Conservation (phyloP, 2,329 filamentous ascomycete species). For the Diatrype stigma region DNA sequence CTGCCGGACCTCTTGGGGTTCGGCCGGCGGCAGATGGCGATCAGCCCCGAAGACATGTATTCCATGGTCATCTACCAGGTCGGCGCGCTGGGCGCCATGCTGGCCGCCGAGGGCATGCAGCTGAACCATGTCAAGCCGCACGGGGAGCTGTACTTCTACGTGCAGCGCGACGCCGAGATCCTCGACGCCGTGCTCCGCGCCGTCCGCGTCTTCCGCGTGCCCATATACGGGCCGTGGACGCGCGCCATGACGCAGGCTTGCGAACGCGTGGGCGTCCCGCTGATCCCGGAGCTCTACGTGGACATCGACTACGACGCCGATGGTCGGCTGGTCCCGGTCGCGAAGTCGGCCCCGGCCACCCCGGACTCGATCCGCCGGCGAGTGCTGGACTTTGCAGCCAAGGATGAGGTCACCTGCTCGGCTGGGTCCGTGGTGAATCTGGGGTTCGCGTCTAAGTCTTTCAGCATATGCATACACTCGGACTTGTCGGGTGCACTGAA, state of each 20-base stretch:
- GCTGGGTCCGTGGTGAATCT: slow-evolving; percentile 14
- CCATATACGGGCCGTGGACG: slow-evolving; percentile 22
- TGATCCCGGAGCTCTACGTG: slow-evolving; percentile 16
- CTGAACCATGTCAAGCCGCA: slow-evolving; percentile 62
- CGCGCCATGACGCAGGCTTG: slow-evolving; percentile 17
- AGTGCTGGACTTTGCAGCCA: slow-evolving; percentile 10
- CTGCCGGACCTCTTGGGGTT: slow-evolving; percentile 64
- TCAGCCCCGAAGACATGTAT: slow-evolving; percentile 52
- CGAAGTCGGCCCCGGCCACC: slow-evolving; percentile 13
- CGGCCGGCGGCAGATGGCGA: slow-evolving; percentile 57
- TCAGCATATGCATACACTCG: slow-evolving; percentile 27
- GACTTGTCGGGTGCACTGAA: slow-evolving; percentile 25
- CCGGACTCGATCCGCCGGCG: slow-evolving; percentile 15
- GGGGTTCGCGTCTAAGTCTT: slow-evolving; percentile 18
- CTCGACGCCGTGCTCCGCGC: slow-evolving; percentile 26
- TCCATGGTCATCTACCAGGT: slow-evolving; percentile 60
- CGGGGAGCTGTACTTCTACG: slow-evolving; percentile 48
- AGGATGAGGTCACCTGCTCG: slow-evolving; percentile 13
- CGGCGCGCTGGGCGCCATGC: slow-evolving; percentile 56
- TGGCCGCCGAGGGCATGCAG: slow-evolving; percentile 50
- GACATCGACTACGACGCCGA: slow-evolving; percentile 19
- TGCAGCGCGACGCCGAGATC: slow-evolving; percentile 23
- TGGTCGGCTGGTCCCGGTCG: slow-evolving; percentile 16
- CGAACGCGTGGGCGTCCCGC: slow-evolving; percentile 17
- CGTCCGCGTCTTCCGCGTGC: slow-evolving; percentile 21